Conservation (phyloP, 2,329 filamentous ascomycete genomes). For the Ophiocordyceps camponoti-leonardi region DNA sequence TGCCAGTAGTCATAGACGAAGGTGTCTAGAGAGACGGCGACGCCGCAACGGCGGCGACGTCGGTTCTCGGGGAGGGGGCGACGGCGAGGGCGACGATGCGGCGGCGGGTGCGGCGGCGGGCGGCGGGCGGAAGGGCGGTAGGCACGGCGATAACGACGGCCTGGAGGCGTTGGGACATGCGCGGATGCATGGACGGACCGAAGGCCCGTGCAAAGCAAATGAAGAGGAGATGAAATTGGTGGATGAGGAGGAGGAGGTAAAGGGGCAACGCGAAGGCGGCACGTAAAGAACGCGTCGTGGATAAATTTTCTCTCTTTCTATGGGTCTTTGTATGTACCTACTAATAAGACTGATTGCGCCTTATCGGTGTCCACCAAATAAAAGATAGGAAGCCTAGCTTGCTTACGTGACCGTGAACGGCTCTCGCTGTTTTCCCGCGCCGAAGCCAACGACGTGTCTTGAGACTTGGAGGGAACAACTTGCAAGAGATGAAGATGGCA, state of each 20-base stretch:
- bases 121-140: neutral
- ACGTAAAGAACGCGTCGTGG: neutral
- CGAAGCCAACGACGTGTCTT: too few species aligned
- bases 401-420: too few species aligned
- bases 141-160: neutral
- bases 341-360: too few species aligned
- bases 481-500: too few species aligned
- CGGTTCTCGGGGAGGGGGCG: neutral
- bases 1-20: neutral
- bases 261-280: neutral
- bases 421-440: too few species aligned
- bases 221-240: too few species aligned
- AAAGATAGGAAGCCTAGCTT: too few species aligned
- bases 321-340: neutral
- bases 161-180: neutral
- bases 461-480: too few species aligned
- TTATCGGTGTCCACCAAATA: too few species aligned
- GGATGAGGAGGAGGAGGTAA: neutral
- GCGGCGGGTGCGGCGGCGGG: neutral
- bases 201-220: too few species aligned
- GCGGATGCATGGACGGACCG: neutral
- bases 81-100: neutral
- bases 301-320: neutral
- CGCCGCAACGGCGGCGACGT: neutral
- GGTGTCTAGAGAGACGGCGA: neutral